Base-by-base conservation (phyloP, 2,329 filamentous ascomycete species). In the Claviceps pusilla region DNA sequence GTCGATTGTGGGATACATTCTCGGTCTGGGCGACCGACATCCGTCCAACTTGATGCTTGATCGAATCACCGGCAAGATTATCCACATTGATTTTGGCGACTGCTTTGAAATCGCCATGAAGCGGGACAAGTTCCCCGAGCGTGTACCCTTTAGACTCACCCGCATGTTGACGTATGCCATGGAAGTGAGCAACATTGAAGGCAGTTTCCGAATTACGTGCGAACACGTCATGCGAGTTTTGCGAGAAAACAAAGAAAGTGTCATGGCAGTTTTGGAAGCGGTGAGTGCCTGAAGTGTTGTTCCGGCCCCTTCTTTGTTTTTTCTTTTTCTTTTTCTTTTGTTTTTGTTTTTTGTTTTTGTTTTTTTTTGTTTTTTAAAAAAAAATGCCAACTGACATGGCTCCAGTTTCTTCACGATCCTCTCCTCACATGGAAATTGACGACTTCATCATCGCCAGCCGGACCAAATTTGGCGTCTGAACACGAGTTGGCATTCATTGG, bases 1-100 rank as follows among this genome's bases (percentile, higher is more conserved):
- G 93, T 96, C 89, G n/a, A 98, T 99, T 89, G 93, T 97, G n/a
- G 93, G 93, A 59, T 99, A 99, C 69, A 97, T 99, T 59, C 82
- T 99, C 28, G 94, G 93, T 57, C 76, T 99, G 14, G 93, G 93
- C 54, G 93, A 99, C 72, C 84, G 94, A 50, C 93, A 99, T 71
- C 94, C 94, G 42, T 96, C 89, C 57, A 99, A 99, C 69, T 73
- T 99, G 64, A 94, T 98, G 86, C 84, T 99, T 45, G 93, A 98
- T 69, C 86, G 89, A 43, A 83, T 94, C 57, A 97, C 91, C 1
- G 93, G 93, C 66, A 95, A 95, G 74, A 93, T 98, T 58, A 85
- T 98, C 60, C 93, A 99, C 67, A 97, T 98, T 62, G 93, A 99
- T 74, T 98, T 98, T 64, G 94, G 93, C 62, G 93, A 98, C 72